Evolutionary conservation across 2,329 filamentous ascomycete species (phyloP), one percentile per base, ranked within the genome.

Genomic region (Penicillium expansum): DNA sequence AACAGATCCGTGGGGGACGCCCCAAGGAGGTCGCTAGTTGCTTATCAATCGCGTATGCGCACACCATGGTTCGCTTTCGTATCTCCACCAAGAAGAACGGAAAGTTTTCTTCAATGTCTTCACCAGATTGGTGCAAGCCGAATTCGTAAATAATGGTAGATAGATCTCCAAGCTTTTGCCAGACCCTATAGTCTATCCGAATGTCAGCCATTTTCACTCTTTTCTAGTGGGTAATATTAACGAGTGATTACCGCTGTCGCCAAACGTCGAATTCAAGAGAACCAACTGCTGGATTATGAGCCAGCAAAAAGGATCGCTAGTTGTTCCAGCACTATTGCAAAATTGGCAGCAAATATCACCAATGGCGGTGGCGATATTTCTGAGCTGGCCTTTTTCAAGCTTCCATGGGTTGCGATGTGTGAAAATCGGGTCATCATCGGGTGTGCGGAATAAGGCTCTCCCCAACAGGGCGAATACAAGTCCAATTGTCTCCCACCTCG

Each of bases 21-120:
- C 78, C 79, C 2, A 80, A 69, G 35, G 80, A 79, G 2, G 79
- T 74, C 0, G 77, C 74, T 3, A 79, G 60, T 27, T 75, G 75
- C 55, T 79, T 80, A 58, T 80, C 79, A 0, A 73, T 69, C 0
- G 73, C 71, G 52, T 78, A 80, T 5, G 71, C 70, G 1, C 70
- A 69, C 1, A 71, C 70, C 61, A 80, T 77, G 1, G 68, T 64
- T 3, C 69, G 64, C 35, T 69, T 69, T 14, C 77, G 68, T 1
- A 78, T 60, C 29, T 77, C 67, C 0, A 58, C 52, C 0, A 80
- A 56, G 18, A 77, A 79, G 2, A 63, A 57, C 0, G 76, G 72
- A 5, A 61, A 22, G 66, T 22, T 20, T 5, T 18, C 20, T 13
- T 56, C 53, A 1, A 27, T 16, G 1, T 48, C 24, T 41, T 30